Percentiles rank a stretch among this genome's conserved stretches.
These are phyloP conservation scores for Telopea speciosissima DNA, from an alignment of 177 flowering plant species.

Conservation along the genomic window DNA sequence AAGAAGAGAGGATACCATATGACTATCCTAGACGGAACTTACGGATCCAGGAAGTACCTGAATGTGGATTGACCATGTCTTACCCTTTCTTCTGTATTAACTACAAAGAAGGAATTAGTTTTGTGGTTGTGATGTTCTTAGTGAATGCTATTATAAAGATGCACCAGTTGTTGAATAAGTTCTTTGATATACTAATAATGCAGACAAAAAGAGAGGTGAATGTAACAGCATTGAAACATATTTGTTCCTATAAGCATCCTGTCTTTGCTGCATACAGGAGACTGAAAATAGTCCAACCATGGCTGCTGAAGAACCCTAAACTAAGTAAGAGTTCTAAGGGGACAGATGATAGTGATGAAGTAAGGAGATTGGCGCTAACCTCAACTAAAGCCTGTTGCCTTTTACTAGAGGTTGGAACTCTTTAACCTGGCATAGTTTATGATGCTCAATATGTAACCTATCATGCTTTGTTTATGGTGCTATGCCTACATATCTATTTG, in stretches of 20 bases:
- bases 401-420: conserved; percentile 79
- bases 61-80: conserved; percentile 38
- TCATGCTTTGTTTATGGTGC: too few species aligned
- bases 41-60: conserved; percentile 55
- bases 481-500: too few species aligned
- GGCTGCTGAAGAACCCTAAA: conserved; percentile 66
- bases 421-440: conserved; percentile 32
- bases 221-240: conserved; percentile 56
- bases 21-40: conserved; percentile 20
- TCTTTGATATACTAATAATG: conserved; percentile 53
- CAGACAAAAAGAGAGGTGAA: conserved; percentile 50
- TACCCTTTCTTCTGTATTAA: conserved; percentile 59
- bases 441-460: too few species aligned
- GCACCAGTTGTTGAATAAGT: conserved; percentile 53
- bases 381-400: conserved; percentile 87
- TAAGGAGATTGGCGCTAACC: conserved; percentile 80
- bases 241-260: conserved; percentile 49
- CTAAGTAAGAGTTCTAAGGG: conserved; percentile 31
- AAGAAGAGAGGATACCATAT: conserved; percentile 35
- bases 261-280: conserved; percentile 50
- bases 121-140: conserved; percentile 55
- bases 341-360: conserved; percentile 48
- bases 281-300: conserved; percentile 51
- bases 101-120: conserved; percentile 36
- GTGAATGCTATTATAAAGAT: conserved; percentile 71